A percentile compares a stretch with the other conserved stretches of the same genome.
Conservation (phyloP, 1,139 yeast genomes). For the Candida tunisiensis region DNA sequence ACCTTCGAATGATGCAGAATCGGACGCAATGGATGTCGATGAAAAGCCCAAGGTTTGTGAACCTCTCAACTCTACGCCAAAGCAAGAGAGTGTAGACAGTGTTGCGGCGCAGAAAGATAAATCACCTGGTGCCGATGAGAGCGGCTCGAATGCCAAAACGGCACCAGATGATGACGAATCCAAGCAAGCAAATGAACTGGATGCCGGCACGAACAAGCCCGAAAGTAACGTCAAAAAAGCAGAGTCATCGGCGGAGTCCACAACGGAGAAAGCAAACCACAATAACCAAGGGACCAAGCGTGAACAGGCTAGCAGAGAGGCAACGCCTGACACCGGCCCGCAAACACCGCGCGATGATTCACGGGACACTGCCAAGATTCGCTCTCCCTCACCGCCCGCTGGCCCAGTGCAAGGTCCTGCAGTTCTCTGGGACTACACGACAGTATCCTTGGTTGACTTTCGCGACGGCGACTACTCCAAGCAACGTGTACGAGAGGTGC, state of each 20-base stretch:
- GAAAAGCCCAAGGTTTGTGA: conserved; percentile 1
- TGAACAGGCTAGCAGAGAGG: neutral
- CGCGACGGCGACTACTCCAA: conserved; percentile 11
- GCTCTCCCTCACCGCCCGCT: neutral
- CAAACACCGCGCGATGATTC: neutral
- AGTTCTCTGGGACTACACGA: conserved; percentile 2
- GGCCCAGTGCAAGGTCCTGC: neutral
- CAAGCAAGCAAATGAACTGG: conserved; percentile 1
- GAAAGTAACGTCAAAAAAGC: neutral
- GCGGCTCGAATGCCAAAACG: conserved; percentile 2
- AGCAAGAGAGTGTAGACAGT: no score
- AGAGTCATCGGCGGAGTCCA: neutral
- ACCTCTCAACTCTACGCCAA: neutral
- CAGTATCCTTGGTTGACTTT: conserved; percentile 14
- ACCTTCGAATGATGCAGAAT: conserved; percentile 2
- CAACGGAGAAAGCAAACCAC: neutral
- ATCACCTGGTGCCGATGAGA: conserved; percentile 1
- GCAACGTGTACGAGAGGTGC: conserved; percentile 25
- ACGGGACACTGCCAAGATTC: neutral
- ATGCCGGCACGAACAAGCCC: conserved; percentile 1
- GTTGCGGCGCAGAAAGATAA: no score
- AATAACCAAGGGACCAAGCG: neutral
- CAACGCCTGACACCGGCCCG: neutral
- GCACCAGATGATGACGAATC: conserved; percentile 2
- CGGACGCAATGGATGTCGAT: conserved; percentile 1